Base-by-base conservation (phyloP, 176 grass and related monocot genomes). In the Hsuehochloa calcarea region DNA sequence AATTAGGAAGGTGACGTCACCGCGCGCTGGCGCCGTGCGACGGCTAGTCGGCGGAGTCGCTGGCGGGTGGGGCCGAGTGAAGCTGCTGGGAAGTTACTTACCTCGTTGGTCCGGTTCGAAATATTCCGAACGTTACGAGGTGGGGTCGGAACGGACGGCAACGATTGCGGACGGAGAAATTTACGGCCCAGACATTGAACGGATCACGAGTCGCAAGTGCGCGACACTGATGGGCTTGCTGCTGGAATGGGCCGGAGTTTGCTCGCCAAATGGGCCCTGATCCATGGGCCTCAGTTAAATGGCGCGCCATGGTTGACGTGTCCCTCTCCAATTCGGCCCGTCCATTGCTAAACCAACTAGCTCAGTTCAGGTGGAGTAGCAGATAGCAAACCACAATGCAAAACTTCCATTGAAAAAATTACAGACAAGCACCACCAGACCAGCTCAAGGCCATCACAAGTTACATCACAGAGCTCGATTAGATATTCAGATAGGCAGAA, bases 1-100 rank as follows among this genome's bases (percentile, higher is more conserved):
- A 27, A 54, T 1, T 14, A 22, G 54, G 54, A 68, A 85, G 77
- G 75, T 79, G 70, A 79, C 45, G 34, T 68, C 41, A 43, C 50
- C 17, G 39, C 43, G 29, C 6, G 22, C 89, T 79, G 74, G 44
- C 8, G 4, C 69, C 80, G 80, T 26, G 68, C 40, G 85, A 91
- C 90, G 77, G 86, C 54, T 85, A 82, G 38, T 43, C 3, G 11
- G 5, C 4, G 0, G 67, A 25, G 29, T 60, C 16, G 0, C 64
- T 77, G 51, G 4, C 64, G 4, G 8, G 72, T 70, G 40, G 52
- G 77, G 3, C 46, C 59, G 0, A 2, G 13, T 6, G 2, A 12
- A 10, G 44, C 6, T 46, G 2, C n/a, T 13, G 1, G 22, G 9
- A n/a, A 23, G 37, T 19, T 34, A 34, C 52, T 4, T 4, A 1